Evolutionary conservation across 805 yeast species (phyloP).

Genomic region (Candida cerambycidarum): DNA sequence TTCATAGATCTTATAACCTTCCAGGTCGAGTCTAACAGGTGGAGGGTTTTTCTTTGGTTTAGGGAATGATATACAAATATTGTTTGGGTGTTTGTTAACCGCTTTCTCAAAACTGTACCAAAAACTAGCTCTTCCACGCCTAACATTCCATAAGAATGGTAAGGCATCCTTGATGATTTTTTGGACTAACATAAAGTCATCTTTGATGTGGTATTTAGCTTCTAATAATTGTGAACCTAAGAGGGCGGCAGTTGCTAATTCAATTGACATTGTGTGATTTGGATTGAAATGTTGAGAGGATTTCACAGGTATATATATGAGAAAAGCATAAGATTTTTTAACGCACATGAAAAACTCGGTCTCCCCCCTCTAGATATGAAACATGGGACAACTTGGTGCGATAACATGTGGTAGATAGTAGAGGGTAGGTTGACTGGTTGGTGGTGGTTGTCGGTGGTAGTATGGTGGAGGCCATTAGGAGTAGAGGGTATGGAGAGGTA

Average conservation of each 20-base stretch:
- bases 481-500: too few relatives aligned
- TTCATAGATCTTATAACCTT: conserved; percentile 46
- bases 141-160: conserved; percentile 38
- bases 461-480: too few relatives aligned
- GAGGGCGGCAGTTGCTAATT: conserved; percentile 42
- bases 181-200: conserved; percentile 55
- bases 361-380: neutral
- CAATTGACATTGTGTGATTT: conserved; percentile 19
- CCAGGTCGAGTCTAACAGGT: conserved; percentile 22
- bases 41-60: conserved; percentile 39
- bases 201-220: conserved; percentile 44
- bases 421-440: too few relatives aligned
- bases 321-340: conserved; percentile 6
- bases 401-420: too few relatives aligned
- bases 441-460: too few relatives aligned
- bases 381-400: too few relatives aligned
- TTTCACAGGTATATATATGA: conserved; percentile 1
- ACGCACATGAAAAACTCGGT: conserved; percentile 3
- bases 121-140: conserved; percentile 49
- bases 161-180: conserved; percentile 41
- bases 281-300: conserved; percentile 2
- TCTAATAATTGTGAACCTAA: conserved; percentile 48
- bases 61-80: conserved; percentile 63
- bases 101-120: conserved; percentile 70
- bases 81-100: conserved; percentile 50